These are phyloP conservation scores for Zhuliangozyma parablackwelliae DNA, from an alignment of 1,139 yeast species.

Conservation along the genomic window DNA sequence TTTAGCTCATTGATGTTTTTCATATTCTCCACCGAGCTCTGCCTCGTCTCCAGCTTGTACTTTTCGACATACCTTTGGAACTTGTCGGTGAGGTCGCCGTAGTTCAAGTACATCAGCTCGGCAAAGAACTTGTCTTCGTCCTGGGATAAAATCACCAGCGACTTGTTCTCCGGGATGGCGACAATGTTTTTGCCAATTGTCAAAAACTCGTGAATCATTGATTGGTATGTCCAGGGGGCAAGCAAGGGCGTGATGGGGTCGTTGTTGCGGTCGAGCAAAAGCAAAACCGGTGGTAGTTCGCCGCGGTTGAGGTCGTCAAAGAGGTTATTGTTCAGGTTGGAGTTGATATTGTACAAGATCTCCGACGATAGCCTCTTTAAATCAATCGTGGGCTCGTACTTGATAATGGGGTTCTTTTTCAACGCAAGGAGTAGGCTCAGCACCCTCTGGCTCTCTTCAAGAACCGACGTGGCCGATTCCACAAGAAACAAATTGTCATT, in stretches of 20 bases:
- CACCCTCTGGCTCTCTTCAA: conserved; percentile 52
- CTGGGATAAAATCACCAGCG: conserved; percentile 29
- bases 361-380: conserved; percentile 66
- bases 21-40: conserved; percentile 54
- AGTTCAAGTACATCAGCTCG: conserved; percentile 81
- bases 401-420: conserved; percentile 71
- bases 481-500: conserved; percentile 57
- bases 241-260: conserved; percentile 92
- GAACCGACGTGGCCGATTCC: conserved; percentile 9
- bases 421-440: conserved; percentile 67
- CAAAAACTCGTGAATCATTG: conserved; percentile 91
- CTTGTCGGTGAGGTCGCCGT: conserved; percentile 90
- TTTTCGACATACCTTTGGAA: conserved; percentile 82
- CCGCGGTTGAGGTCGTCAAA: conserved; percentile 59
- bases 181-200: conserved; percentile 82
- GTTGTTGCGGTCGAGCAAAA: conserved; percentile 77
- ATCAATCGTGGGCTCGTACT: conserved; percentile 68
- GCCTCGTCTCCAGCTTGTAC: conserved; percentile 77
- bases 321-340: conserved; percentile 53
- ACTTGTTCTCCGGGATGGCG: conserved; percentile 37
- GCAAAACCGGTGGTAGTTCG: conserved; percentile 70
- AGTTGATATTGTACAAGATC: conserved; percentile 52
- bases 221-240: conserved; percentile 96
- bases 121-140: conserved; percentile 69
- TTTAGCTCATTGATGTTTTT: conserved; percentile 81